A percentile compares a stretch with the other conserved stretches of the same genome.
phyloP scores from a whole-genome alignment of 2,329 filamentous ascomycete species.

The Alternaria triticimaculans region DNA sequence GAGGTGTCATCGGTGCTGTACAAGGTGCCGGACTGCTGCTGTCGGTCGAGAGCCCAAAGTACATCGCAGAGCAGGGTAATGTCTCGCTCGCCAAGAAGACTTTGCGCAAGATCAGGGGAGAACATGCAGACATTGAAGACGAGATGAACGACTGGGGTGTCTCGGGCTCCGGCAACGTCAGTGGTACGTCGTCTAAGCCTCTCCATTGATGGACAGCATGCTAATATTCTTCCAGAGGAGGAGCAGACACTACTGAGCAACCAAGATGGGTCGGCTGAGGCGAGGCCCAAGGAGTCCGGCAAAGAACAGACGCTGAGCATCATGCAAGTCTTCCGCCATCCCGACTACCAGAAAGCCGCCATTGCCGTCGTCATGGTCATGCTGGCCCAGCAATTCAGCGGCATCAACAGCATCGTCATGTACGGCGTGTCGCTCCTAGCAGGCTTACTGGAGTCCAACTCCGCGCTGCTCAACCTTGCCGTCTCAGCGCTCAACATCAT shows the following conservation, averaged over 20 bases:
- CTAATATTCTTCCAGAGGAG: conserved; percentile 58
- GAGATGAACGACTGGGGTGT: conserved; percentile 67
- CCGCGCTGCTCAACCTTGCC: conserved; percentile 82
- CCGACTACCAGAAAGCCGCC: conserved; percentile 78
- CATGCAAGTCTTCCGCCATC: conserved; percentile 67
- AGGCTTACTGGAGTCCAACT: conserved; percentile 79
- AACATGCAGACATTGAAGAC: conserved; percentile 70
- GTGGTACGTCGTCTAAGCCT: conserved; percentile 27
- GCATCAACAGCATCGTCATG: conserved; percentile 97
- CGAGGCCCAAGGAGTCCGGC: conserved; percentile 31
- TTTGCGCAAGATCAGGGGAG: conserved; percentile 78
- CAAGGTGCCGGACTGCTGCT: conserved; percentile 75
- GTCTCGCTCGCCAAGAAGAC: conserved; percentile 67
- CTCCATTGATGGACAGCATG: neutral
- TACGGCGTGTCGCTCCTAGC: conserved; percentile 92
- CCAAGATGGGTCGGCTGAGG: conserved; percentile 36
- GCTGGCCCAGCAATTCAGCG: conserved; percentile 90
- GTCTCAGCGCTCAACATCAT: conserved; percentile 87
- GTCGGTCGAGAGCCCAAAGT: conserved; percentile 83
- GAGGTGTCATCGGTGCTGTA: conserved; percentile 69
- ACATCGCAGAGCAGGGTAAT: conserved; percentile 74
- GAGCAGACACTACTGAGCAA: conserved; percentile 71
- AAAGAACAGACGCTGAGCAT: conserved; percentile 51
- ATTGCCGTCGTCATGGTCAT: conserved; percentile 91
- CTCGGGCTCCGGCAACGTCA: conserved; percentile 34